Conservation (phyloP, 371 early-diverging fungal species). For the Actinomortierella ambigua region DNA sequence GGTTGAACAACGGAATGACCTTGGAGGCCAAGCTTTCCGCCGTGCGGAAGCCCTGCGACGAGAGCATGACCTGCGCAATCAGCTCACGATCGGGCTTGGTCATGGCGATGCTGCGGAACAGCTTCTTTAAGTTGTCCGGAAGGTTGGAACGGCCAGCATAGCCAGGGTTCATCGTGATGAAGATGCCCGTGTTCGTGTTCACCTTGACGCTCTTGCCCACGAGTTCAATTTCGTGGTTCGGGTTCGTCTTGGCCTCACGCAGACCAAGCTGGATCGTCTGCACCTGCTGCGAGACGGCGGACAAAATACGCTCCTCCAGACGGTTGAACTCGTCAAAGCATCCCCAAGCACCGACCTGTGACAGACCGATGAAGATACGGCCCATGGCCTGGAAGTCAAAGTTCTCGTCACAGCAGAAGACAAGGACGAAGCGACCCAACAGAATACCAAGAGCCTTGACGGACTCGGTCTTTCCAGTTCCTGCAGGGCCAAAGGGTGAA, state of each 20-base stretch:
- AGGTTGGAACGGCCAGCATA: conserved; percentile 98
- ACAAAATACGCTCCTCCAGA: conserved; percentile 95
- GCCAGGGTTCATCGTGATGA: conserved; percentile 99
- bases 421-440: conserved; percentile 95
- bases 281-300: conserved; percentile 98
- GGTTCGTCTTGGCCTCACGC: conserved; percentile 66
- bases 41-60: conserved; percentile 97
- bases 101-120: conserved; percentile 98
- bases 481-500: conserved; percentile 97
- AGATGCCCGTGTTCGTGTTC: conserved; percentile 92
- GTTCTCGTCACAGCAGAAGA: conserved; percentile 99
- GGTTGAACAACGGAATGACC: conserved; percentile 95
- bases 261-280: conserved; percentile 97
- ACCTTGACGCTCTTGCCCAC: conserved; percentile 89
- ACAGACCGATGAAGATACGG: conserved; percentile 98
- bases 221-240: conserved; percentile 86
- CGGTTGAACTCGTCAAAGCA: conserved; percentile 99
- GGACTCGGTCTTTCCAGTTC: conserved; percentile 98
- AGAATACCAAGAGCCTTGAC: conserved; percentile 97
- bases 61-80: conserved; percentile 99
- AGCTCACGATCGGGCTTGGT: conserved; percentile 96
- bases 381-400: conserved; percentile 99
- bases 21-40: conserved; percentile 95
- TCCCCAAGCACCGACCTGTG: conserved; percentile 98
- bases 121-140: conserved; percentile 98